Percentiles rank a stretch among this genome's conserved stretches.
Evolutionary conservation across 345 rosid species (phyloP).

Genomic region (Crucihimalaya himalaica): DNA sequence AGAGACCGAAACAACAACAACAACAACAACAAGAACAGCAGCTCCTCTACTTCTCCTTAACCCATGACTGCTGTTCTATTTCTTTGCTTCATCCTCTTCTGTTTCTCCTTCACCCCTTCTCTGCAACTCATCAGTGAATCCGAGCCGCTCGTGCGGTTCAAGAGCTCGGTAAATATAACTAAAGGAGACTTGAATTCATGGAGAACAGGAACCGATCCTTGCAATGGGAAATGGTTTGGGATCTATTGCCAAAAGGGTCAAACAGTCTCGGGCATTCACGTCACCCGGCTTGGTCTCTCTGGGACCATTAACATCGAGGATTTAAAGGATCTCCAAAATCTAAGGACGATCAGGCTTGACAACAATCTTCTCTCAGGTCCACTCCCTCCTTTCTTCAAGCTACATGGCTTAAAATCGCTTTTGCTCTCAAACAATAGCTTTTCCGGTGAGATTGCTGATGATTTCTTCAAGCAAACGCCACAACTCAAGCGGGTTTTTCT

Average conservation of each 20-base stretch:
- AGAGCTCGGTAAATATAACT: slow-evolving; percentile 35
- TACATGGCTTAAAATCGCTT: slow-evolving; percentile 50
- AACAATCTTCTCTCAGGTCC: slow-evolving; percentile 61
- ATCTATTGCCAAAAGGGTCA: slow-evolving; percentile 50
- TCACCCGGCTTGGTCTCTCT: slow-evolving; percentile 52
- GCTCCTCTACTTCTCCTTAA: slow-evolving; percentile 18
- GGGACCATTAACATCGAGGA: slow-evolving; percentile 58
- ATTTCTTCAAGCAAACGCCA: slow-evolving; percentile 52
- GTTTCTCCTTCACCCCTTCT: slow-evolving; percentile 36
- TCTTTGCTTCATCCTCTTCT: slow-evolving; percentile 16
- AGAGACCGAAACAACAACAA: slow-evolving; percentile 29
- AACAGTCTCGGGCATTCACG: slow-evolving; percentile 57
- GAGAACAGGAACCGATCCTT: slow-evolving; percentile 56
- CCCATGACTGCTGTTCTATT: slow-evolving; percentile 40
- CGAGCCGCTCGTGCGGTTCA: slow-evolving; percentile 40
- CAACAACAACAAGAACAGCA: slow-evolving; percentile 33
- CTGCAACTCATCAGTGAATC: slow-evolving; percentile 35
- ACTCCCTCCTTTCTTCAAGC: slow-evolving; percentile 61
- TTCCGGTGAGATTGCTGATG: slow-evolving; percentile 57
- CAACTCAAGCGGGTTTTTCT: slow-evolving; percentile 63
- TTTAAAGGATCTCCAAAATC: slow-evolving; percentile 42
- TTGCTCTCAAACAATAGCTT: slow-evolving; percentile 58
- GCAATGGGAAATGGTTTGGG: slow-evolving; percentile 62
- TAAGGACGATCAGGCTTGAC: slow-evolving; percentile 56
- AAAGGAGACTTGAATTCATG: slow-evolving; percentile 55